Percentiles rank a stretch among this genome's conserved stretches.
Evolutionary conservation across 345 rosid genomes (phyloP).

Genomic region (Euphorbia lathyris): DNA sequence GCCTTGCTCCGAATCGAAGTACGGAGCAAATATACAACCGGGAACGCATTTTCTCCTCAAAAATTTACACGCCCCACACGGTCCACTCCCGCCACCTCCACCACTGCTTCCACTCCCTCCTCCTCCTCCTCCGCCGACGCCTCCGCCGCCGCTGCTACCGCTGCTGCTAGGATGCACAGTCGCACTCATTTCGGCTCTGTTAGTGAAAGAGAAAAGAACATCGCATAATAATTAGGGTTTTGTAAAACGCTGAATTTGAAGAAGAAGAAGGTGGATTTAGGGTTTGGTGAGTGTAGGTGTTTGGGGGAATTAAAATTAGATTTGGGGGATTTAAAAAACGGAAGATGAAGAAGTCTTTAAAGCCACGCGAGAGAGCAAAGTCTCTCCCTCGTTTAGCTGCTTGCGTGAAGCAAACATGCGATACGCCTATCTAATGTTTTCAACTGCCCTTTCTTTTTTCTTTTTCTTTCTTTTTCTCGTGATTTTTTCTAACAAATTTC

Average conservation of each 20-base stretch:
- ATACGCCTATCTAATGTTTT: conserved; percentile 45
- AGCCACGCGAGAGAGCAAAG: conserved; percentile 92
- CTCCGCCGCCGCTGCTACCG: conserved; percentile 34
- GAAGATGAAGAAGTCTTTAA: conserved; percentile 67
- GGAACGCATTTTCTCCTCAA: conserved; percentile 33
- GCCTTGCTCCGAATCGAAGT: conserved; percentile 35
- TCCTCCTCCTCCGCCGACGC: conserved; percentile 27
- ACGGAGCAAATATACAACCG: conserved; percentile 37
- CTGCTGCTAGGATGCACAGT: conserved; percentile 39
- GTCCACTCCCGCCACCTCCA: conserved; percentile 13
- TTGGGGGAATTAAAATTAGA: conserved; percentile 11
- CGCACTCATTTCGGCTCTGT: conserved; percentile 44
- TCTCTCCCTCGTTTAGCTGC: conserved; percentile 57
- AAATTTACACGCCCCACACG: conserved; percentile 36
- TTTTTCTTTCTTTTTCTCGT: conserved; percentile 32
- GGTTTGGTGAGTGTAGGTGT: background rate
- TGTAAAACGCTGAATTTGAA: background rate
- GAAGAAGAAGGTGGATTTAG: too few species aligned
- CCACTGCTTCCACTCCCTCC: background rate
- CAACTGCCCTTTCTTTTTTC: conserved; percentile 35
- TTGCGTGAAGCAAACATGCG: conserved; percentile 99
- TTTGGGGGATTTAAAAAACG: background rate
- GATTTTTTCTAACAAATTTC: conserved; percentile 32
- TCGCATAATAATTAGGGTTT: conserved; percentile 17
- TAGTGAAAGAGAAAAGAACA: background rate